Evolutionary conservation across 2,329 filamentous ascomycete species (phyloP).

Genomic region (Canariomyces notabilis): DNA sequence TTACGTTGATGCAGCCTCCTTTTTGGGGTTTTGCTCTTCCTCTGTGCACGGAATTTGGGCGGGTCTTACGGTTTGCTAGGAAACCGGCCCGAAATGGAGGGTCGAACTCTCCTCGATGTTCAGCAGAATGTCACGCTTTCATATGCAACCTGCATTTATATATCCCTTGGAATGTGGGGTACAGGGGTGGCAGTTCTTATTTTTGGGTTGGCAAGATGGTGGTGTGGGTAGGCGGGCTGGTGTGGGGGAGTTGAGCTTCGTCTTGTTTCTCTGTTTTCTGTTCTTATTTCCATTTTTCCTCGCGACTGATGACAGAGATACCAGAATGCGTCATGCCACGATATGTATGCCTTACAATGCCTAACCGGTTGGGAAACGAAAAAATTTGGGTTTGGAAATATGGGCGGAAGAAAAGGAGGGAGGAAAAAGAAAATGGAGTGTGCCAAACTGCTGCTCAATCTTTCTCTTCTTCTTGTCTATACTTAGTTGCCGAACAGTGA

Average conservation of each 20-base stretch:
- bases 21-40: neutral
- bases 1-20: neutral
- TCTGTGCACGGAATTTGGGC: neutral
- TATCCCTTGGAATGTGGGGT: constrained; percentile 10
- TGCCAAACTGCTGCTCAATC: neutral
- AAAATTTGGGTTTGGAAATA: neutral
- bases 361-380: neutral
- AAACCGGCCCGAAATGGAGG: neutral
- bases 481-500: constrained; percentile 6
- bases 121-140: neutral
- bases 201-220: neutral
- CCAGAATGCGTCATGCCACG: neutral
- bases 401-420: neutral
- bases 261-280: neutral
- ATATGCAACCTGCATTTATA: neutral
- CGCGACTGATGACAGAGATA: constrained; percentile 10
- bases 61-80: neutral
- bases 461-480: constrained; percentile 12
- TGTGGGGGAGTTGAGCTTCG: constrained; percentile 2
- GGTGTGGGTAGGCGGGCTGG: neutral
- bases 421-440: neutral
- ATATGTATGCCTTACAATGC: neutral
- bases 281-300: neutral
- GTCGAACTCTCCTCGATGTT: neutral
- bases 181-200: constrained; percentile 1